Conservation (phyloP, 257 asterid genomes). For the Petunia axillaris region DNA sequence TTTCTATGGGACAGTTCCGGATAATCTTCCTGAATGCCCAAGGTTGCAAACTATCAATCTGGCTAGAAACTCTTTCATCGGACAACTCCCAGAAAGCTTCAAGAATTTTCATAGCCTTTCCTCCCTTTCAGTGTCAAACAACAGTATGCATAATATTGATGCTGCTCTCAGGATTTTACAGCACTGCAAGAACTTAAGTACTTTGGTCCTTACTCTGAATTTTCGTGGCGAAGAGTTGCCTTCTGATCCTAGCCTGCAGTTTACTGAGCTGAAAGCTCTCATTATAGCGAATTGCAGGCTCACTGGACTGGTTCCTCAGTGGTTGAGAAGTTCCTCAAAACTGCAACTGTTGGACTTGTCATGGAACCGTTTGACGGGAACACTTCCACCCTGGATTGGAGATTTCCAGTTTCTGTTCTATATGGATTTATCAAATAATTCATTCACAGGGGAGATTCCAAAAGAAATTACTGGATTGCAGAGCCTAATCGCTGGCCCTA, state of each 20-base stretch:
- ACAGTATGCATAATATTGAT: constrained; percentile 57
- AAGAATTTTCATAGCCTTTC: constrained; percentile 59
- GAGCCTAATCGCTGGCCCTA: constrained; percentile 50
- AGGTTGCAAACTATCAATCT: constrained; percentile 55
- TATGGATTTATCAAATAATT: constrained; percentile 79
- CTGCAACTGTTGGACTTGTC: constrained; percentile 75
- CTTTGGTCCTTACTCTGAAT: constrained; percentile 66
- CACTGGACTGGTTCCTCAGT: constrained; percentile 66
- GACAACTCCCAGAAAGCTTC: constrained; percentile 75
- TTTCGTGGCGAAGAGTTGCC: constrained; percentile 63
- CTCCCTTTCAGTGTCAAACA: constrained; percentile 66
- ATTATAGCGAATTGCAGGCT: constrained; percentile 74
- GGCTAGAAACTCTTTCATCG: constrained; percentile 56
- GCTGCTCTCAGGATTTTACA: constrained; percentile 59
- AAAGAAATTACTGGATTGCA: constrained; percentile 54
- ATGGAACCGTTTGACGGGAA: constrained; percentile 66
- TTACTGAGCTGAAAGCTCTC: constrained; percentile 57
- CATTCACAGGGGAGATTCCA: constrained; percentile 65
- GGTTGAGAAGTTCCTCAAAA: constrained; percentile 56
- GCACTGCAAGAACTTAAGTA: constrained; percentile 64
- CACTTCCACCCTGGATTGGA: constrained; percentile 74
- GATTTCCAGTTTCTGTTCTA: constrained; percentile 62
- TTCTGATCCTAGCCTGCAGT: constrained; percentile 46
- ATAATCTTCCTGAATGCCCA: constrained; percentile 57
- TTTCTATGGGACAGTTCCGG: constrained; percentile 64